These are phyloP conservation scores for Heliophila coronopifolia DNA, from an alignment of 441 rosid genomes.

Conservation along the genomic window DNA sequence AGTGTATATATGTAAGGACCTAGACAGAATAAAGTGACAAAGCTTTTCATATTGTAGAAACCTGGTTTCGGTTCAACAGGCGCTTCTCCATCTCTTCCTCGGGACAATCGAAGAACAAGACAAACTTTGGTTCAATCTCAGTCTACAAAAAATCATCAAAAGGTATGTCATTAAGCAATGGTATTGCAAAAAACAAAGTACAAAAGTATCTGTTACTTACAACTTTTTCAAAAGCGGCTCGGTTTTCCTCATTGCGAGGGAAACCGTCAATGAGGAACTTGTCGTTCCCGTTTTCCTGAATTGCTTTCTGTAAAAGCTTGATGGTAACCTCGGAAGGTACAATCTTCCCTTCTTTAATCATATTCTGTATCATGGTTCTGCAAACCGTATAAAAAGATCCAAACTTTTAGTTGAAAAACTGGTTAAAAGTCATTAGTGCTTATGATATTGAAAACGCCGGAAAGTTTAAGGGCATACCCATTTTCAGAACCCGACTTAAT, in stretches of 20 bases:
- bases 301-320: conserved; percentile 48
- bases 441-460: not conserved
- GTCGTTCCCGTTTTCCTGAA: conserved; percentile 37
- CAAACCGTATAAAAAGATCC: not conserved
- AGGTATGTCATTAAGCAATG: not conserved
- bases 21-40: not conserved
- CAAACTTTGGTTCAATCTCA: conserved; percentile 41
- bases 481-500: conserved; percentile 44
- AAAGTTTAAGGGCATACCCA: conserved; percentile 34
- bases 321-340: conserved; percentile 50
- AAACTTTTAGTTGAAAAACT: not conserved
- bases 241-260: conserved; percentile 53
- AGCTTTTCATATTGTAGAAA: conserved; percentile 1
- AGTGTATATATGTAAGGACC: not conserved
- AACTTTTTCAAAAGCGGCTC: conserved; percentile 41
- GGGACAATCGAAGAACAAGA: conserved; percentile 49
- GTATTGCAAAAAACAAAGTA: not conserved
- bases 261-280: conserved; percentile 52
- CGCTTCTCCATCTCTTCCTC: conserved; percentile 46
- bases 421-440: not conserved
- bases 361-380: conserved; percentile 44
- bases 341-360: conserved; percentile 48
- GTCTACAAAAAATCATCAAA: conserved; percentile 28
- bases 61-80: conserved; percentile 44
- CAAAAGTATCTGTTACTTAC: conserved; percentile 21